Percentiles rank a stretch among this genome's conserved stretches.
Conservation (phyloP, 805 yeast genomes). For the Kodamaea kaohsiungensis region DNA sequence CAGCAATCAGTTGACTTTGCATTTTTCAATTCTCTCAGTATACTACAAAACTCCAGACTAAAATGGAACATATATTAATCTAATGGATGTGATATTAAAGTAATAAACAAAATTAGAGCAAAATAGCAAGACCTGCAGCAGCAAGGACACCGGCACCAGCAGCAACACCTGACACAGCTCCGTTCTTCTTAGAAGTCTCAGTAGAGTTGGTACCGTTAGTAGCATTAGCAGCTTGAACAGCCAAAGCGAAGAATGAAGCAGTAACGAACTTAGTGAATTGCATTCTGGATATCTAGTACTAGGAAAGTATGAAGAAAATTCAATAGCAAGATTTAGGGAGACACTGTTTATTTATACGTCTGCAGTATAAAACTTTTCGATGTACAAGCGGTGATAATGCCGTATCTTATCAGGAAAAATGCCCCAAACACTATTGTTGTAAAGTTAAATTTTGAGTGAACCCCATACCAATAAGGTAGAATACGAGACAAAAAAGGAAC, state of each 20-base stretch:
- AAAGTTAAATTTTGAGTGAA: background rate
- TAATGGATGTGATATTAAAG: conserved; percentile 1
- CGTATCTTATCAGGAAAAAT: background rate
- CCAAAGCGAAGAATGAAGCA: conserved; percentile 20
- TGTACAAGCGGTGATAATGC: background rate
- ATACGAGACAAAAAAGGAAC: background rate
- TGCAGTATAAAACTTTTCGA: background rate
- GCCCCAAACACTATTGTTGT: background rate
- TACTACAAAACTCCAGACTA: background rate
- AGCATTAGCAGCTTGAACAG: conserved; percentile 24
- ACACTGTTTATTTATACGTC: background rate
- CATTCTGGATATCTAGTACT: conserved; percentile 13
- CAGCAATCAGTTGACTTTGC: background rate
- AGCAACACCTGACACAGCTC: conserved; percentile 17
- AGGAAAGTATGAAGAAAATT: background rate
- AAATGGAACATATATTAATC: background rate
- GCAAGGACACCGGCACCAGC: conserved; percentile 14
- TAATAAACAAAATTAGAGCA: conserved; percentile 5
- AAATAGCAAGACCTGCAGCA: conserved; percentile 14
- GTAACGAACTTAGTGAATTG: conserved; percentile 21
- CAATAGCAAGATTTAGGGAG: background rate
- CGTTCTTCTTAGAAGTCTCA: conserved; percentile 9
- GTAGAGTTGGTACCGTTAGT: conserved; percentile 13
- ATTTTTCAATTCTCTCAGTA: background rate
- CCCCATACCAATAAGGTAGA: background rate